Evolutionary conservation across 768 basidiomycete genomes (phyloP).

Genomic region (Pleurotus tuber-regium): DNA sequence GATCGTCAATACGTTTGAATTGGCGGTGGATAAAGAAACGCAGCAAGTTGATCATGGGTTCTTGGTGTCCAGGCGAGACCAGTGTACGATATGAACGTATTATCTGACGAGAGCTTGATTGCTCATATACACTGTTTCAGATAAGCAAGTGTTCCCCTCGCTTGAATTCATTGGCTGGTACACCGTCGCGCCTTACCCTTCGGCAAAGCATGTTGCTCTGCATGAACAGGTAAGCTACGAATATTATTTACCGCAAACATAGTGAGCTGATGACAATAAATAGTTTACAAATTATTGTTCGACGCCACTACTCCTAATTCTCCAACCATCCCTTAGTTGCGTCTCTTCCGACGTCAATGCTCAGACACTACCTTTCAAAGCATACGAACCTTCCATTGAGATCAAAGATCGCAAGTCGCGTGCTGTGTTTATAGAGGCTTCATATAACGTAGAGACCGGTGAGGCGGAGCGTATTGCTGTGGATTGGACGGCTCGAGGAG

Average conservation of each 20-base stretch:
- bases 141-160: conserved; percentile 98
- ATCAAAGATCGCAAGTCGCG: conserved; percentile 76
- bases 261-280: not conserved
- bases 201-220: conserved; percentile 71
- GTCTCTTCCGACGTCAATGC: conserved; percentile 52
- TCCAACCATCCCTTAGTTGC: conserved; percentile 52
- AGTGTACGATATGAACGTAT: conserved; percentile 51
- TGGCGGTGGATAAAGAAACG: conserved; percentile 61
- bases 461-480: conserved; percentile 99
- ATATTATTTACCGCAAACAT: not conserved
- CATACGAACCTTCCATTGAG: conserved; percentile 92
- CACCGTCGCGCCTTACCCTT: conserved; percentile 75
- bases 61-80: conserved; percentile 78
- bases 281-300: conserved; percentile 87
- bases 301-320: conserved; percentile 83
- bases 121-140: conserved; percentile 37
- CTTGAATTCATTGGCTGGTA: conserved; percentile 99
- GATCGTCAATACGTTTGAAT: conserved; percentile 95
- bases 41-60: conserved; percentile 78
- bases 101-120: not conserved
- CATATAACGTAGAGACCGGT: conserved; percentile 92
- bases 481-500: conserved; percentile 89
- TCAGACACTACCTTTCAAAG: conserved; percentile 83
- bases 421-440: conserved; percentile 79
- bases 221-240: conserved; percentile 71